phyloP scores from a whole-genome alignment of 257 asterid species.

The Solanum medicagineum region DNA sequence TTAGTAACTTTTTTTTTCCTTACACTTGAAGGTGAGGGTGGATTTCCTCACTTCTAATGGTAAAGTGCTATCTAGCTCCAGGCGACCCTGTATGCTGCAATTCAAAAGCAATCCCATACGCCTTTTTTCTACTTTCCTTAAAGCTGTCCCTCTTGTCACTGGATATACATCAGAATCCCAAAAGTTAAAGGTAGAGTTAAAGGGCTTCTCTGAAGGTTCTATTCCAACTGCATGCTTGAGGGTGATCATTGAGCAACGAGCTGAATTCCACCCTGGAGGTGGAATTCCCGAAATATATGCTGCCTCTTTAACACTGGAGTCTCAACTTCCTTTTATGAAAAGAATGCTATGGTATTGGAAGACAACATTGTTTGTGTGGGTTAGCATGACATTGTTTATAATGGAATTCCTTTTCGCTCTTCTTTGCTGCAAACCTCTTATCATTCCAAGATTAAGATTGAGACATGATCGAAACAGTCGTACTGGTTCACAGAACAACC shows the following conservation, averaged over 20 bases:
- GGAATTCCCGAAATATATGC: constrained; percentile 78
- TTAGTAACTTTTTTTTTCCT: background rate
- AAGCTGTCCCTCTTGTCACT: constrained; percentile 53
- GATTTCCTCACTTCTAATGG: constrained; percentile 64
- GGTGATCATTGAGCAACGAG: constrained; percentile 65
- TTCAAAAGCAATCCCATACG: constrained; percentile 67
- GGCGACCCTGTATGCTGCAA: constrained; percentile 64
- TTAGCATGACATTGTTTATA: constrained; percentile 54
- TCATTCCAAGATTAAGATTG: constrained; percentile 50
- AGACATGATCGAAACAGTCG: constrained; percentile 11
- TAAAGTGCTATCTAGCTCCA: constrained; percentile 35
- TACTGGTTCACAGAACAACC: constrained; percentile 12
- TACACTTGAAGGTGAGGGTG: constrained; percentile 46
- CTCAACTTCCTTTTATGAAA: constrained; percentile 60
- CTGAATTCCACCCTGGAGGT: constrained; percentile 53
- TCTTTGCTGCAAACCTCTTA: constrained; percentile 56
- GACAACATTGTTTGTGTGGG: constrained; percentile 69
- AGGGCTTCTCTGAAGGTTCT: constrained; percentile 47
- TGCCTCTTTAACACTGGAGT: constrained; percentile 47
- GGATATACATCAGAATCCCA: constrained; percentile 76
- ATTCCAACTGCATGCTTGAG: constrained; percentile 58
- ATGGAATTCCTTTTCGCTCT: constrained; percentile 53
- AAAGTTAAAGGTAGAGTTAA: constrained; percentile 34
- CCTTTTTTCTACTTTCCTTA: constrained; percentile 47
- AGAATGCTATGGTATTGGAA: constrained; percentile 67